Evolutionary conservation across 352 stramenopile genomes (phyloP).

Genomic region (Phytophthora palmivora): DNA sequence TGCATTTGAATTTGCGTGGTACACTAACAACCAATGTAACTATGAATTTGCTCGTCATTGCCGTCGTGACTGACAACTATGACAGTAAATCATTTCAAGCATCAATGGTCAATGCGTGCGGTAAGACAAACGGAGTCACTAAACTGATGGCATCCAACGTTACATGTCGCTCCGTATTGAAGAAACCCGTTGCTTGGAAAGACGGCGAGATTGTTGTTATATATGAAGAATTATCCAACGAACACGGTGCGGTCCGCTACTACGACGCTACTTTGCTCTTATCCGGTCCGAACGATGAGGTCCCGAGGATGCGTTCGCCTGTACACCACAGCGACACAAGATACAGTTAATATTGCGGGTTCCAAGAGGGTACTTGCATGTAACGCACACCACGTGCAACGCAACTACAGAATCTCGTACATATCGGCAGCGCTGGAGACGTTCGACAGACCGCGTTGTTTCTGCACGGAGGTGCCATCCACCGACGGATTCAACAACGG

Average conservation of each 20-base stretch:
- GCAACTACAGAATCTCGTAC: slow-evolving; percentile 70
- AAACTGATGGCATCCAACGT: slow-evolving; percentile 18
- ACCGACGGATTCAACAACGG: slow-evolving; percentile 33
- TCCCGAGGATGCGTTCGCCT: slow-evolving; percentile 44
- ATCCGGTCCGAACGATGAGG: slow-evolving; percentile 31
- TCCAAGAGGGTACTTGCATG: slow-evolving; percentile 19
- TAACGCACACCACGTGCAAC: slow-evolving; percentile 17
- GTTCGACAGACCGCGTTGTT: slow-evolving; percentile 50
- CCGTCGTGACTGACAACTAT: neutral
- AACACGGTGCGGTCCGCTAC: slow-evolving; percentile 9
- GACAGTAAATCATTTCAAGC: no score
- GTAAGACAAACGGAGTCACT: no score
- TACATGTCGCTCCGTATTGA: slow-evolving; percentile 10
- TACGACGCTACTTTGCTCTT: slow-evolving; percentile 1
- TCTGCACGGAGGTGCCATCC: slow-evolving; percentile 19
- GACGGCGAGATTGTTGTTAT: slow-evolving; percentile 20
- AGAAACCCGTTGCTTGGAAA: neutral
- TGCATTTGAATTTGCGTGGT: slow-evolving; percentile 8
- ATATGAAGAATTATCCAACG: slow-evolving; percentile 29
- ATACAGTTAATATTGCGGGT: slow-evolving; percentile 25
- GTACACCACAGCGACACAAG: slow-evolving; percentile 24
- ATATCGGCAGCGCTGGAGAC: slow-evolving; percentile 59
- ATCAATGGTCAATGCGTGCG: no score
- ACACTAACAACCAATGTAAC: slow-evolving; percentile 8
- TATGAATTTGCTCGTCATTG: slow-evolving; percentile 14